Percentiles rank a stretch among this genome's conserved stretches.
phyloP scores from a whole-genome alignment of 2,329 filamentous ascomycete genomes.

The Geosmithia flava region DNA sequence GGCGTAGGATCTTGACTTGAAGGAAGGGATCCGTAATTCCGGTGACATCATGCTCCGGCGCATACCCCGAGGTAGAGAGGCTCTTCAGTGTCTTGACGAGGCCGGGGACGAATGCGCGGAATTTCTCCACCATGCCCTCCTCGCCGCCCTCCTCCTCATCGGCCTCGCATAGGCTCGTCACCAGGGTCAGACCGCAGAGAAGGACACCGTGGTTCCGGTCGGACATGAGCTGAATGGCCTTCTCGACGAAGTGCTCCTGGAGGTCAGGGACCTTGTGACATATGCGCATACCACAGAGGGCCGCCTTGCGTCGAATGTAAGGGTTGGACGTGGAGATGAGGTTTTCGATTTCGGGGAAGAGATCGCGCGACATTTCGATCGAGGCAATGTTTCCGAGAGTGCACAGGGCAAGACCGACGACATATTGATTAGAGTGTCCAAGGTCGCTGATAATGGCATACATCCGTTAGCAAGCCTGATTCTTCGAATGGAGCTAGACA shows the following conservation, averaged over 20 bases:
- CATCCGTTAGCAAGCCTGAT: not conserved
- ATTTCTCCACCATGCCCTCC: slow-evolving; percentile 80
- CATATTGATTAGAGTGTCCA: slow-evolving; percentile 95
- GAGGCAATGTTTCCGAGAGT: slow-evolving; percentile 97
- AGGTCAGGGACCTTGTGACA: slow-evolving; percentile 95
- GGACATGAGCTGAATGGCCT: slow-evolving; percentile 74
- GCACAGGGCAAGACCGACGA: slow-evolving; percentile 90
- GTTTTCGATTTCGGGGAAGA: slow-evolving; percentile 91
- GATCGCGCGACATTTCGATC: slow-evolving; percentile 93
- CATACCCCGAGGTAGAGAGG: slow-evolving; percentile 88
- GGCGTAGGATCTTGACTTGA: slow-evolving; percentile 86
- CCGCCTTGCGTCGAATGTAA: slow-evolving; percentile 95
- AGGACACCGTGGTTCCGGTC: slow-evolving; percentile 95
- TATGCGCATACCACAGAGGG: slow-evolving; percentile 97
- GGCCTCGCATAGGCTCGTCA: slow-evolving; percentile 85
- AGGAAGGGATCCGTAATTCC: slow-evolving; percentile 97
- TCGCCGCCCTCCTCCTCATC: slow-evolving; percentile 90
- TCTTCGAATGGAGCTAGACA: not conserved
- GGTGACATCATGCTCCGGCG: slow-evolving; percentile 94
- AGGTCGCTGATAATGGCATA: slow-evolving; percentile 53
- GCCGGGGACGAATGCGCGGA: slow-evolving; percentile 71
- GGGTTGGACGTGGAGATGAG: slow-evolving; percentile 88
- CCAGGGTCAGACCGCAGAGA: slow-evolving; percentile 81
- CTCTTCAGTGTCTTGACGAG: slow-evolving; percentile 87
- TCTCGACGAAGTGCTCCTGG: slow-evolving; percentile 94